Percentiles rank a stretch among this genome's conserved stretches.
phyloP scores from a whole-genome alignment of 169 alveolate species.

The Plasmodium coatneyi region DNA sequence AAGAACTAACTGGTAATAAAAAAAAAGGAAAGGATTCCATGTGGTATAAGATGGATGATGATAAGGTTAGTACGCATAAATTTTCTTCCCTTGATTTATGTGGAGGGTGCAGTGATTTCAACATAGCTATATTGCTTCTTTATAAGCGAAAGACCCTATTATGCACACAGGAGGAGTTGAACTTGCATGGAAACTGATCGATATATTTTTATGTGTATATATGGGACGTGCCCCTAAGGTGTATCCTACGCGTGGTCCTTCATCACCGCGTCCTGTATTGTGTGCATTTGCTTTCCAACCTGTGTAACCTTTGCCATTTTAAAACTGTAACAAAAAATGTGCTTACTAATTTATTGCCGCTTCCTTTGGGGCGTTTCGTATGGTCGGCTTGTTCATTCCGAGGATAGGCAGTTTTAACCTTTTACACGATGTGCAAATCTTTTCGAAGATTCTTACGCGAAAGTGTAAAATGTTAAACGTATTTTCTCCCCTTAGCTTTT shows the following conservation, averaged over 20 bases:
- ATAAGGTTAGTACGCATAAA: constrained; percentile 85
- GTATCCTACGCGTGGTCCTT: not conserved
- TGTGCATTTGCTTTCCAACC: not conserved
- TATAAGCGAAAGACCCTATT: constrained; percentile 77
- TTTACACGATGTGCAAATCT: not conserved
- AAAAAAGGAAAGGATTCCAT: constrained; percentile 68
- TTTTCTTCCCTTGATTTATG: constrained; percentile 89
- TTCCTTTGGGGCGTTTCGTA: not conserved
- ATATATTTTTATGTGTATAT: not conserved
- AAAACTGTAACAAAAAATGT: not conserved
- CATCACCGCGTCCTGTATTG: not conserved
- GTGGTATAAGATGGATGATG: constrained; percentile 92
- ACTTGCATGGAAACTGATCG: not conserved
- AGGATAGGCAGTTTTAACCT: not conserved
- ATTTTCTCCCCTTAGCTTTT: not conserved
- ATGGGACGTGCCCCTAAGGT: not conserved
- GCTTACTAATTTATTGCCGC: not conserved
- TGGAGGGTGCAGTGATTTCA: constrained; percentile 93
- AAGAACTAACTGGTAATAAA: constrained; percentile 40
- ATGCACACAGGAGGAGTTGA: constrained; percentile 14
- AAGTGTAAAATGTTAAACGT: not conserved
- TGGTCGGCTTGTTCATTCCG: not conserved
- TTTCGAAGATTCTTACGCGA: not conserved
- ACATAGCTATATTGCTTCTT: constrained; percentile 89
- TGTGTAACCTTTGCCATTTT: not conserved